Base-by-base conservation (phyloP, 352 stramenopile genomes). In the Pythium chondricola region DNA sequence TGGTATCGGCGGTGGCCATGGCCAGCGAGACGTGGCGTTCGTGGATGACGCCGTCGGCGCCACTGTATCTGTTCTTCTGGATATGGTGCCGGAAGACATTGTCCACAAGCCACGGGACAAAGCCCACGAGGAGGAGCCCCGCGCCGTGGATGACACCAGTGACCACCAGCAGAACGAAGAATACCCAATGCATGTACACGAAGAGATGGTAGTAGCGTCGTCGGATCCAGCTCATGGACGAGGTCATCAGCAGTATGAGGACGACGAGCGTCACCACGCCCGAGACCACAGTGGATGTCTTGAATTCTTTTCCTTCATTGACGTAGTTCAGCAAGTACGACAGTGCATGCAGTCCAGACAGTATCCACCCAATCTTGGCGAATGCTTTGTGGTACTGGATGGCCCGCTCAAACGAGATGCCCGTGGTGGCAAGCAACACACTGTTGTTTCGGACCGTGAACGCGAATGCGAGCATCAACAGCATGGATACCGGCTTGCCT, bases 161-260 rank as follows among this genome's bases (percentile, higher is more conserved):
- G 0, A 55, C 54, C 4, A 82, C 32, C 7, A 85, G 52, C 9
- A 43, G 37, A 9, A 79, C 33, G 46, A 85, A 78, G n/a, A 85
- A 58, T 0, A 83, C 14, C 67, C 67, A 82, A 39, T 85, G 74
- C 24, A 56, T 17, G 11, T 61, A 46, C 7, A 82, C 14, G 44
- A 85, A 85, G 21, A 82, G 50, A 48, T 75, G 46, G 55, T 75
- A 85, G 45, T 71, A 82, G 4, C 48, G 59, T 2, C 69, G 73
- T 18, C 70, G 68, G 24, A 85, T 66, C 13, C 36, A 48, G 21
- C 36, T 49, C 24, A 81, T 47, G 9, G 73, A 67, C 36, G 72
- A 50, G 2, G 69, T 36, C 40, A 64, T 50, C 10, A 80, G 62
- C 30, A 56, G 46, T n/a, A 57, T 48, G 24, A 83, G 50, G 9